Base-by-base conservation (phyloP, 176 grass and related monocot genomes). In the Metroxylon sagu region DNA sequence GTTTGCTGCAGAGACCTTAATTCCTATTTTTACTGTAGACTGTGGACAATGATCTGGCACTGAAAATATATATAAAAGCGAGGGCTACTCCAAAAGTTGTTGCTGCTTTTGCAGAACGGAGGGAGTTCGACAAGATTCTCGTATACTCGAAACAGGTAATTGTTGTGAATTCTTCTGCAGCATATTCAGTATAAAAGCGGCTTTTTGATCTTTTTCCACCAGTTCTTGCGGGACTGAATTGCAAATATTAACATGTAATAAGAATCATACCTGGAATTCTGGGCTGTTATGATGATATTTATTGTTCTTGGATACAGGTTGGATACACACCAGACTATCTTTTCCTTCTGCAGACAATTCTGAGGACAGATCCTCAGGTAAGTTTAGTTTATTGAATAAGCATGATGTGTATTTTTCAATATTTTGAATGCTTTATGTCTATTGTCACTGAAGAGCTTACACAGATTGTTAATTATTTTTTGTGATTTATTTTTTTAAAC, bases 41-140 rank as follows among this genome's bases (percentile, higher is more conserved):
- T 8, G 87, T 92, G 70, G 93, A 98, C 76, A 98, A 85, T 78
- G 93, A 98, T 83, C 81, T 98, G 68, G 93, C 93, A 12, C 71
- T 98, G 53, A 98, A 98, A 72, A 92, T 98, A 66, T 98, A 85
- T 63, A 92, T 98, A 76, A 92, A 98, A 81, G 93, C 93, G 16
- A 98, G 84, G 76, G 88, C 93, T 68, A 98, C 88, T 19, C 93
- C 93, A 52, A 98, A 98, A 85, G 93, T 92, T 57, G 93, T 98
- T 68, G 88, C 93, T 64, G 87, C 87, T 85, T 98, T 98, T 92
- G 93, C 88, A 71, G 93, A 98, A 75, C 80, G 85, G 64, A 92
- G 87, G 79, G 82, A 90, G 49, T 90, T 90, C 27, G 87, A 90
- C 48, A 65, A 73, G 51, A 73, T 73, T 55, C 70, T 73, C 55